Percentiles rank a stretch among this genome's conserved stretches.
Evolutionary conservation across 768 basidiomycete species (phyloP).

Genomic region (Kwoniella sp.): DNA sequence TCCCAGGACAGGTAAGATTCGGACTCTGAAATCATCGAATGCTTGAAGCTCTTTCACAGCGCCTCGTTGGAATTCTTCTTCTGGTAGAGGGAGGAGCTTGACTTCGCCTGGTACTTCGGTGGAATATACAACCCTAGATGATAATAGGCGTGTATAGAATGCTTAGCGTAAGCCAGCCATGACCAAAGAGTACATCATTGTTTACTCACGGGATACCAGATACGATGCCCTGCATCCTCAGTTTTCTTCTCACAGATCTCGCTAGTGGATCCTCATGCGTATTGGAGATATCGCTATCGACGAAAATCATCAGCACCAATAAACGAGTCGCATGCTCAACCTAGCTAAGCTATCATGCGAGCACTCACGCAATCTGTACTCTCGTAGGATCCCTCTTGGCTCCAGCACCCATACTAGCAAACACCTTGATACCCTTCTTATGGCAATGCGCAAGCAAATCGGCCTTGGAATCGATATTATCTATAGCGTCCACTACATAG

Average conservation of each 20-base stretch:
- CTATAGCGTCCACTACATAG: slow-evolving; percentile 98
- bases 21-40: slow-evolving; percentile 89
- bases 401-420: slow-evolving; percentile 96
- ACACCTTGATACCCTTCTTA: slow-evolving; percentile 77
- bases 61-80: slow-evolving; percentile 89
- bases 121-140: slow-evolving; percentile 84
- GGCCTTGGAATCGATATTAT: slow-evolving; percentile 95
- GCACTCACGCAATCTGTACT: slow-evolving; percentile 70
- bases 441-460: slow-evolving; percentile 89
- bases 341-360: too few relatives aligned
- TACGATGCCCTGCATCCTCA: slow-evolving; percentile 54
- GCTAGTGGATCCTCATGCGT: slow-evolving; percentile 95
- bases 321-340: too few relatives aligned
- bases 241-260: slow-evolving; percentile 76
- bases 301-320: not conserved
- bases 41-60: slow-evolving; percentile 82
- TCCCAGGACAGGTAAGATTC: slow-evolving; percentile 87
- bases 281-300: slow-evolving; percentile 76
- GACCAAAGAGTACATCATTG: too few relatives aligned
- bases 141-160: too few relatives aligned
- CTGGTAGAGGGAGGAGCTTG: slow-evolving; percentile 81
- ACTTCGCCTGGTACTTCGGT: slow-evolving; percentile 90
- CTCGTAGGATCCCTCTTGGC: slow-evolving; percentile 93
- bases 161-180: too few relatives aligned
- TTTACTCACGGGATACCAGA: slow-evolving; percentile 58